Percentiles rank a stretch among this genome's conserved stretches.
Conservation (phyloP, 129 eudicot species). For the Calendula officinalis region DNA sequence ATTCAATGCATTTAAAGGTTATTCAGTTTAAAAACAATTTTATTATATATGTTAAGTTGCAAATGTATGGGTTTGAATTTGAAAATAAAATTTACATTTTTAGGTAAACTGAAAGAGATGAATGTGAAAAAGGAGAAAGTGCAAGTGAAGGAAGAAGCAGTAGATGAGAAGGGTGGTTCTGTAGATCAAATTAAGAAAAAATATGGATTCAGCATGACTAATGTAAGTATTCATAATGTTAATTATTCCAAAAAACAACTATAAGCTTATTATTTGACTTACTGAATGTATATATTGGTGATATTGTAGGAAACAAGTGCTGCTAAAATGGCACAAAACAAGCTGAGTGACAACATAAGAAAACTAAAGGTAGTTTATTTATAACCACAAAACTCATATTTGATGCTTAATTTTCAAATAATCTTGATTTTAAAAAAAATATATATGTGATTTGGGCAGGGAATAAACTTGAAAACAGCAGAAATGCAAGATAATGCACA, state of each 20-base stretch:
- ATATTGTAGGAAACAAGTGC: constrained; percentile 58
- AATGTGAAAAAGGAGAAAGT: constrained; percentile 63
- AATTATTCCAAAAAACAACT: not conserved
- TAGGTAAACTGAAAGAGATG: constrained; percentile 69
- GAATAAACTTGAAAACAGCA: constrained; percentile 59
- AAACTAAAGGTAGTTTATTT: constrained; percentile 52
- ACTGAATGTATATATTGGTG: constrained; percentile 3
- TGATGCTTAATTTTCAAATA: not conserved
- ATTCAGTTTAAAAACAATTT: constrained; percentile 21
- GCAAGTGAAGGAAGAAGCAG: constrained; percentile 49
- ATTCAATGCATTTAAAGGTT: constrained; percentile 76
- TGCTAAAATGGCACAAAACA: constrained; percentile 54
- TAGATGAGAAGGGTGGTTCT: constrained; percentile 53
- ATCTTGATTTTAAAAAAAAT: not conserved
- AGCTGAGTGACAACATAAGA: constrained; percentile 53
- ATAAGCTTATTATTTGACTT: not conserved
- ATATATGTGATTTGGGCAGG: constrained; percentile 37
- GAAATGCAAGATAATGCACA: constrained; percentile 72
- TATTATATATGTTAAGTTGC: not conserved
- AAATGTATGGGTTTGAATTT: not conserved
- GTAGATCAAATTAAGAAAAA: constrained; percentile 91
- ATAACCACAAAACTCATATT: not conserved
- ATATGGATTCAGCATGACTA: constrained; percentile 64
- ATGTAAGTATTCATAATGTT: constrained; percentile 40
- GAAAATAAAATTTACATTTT: not conserved